phyloP scores from a whole-genome alignment of 306 rosid species.

The Castanea crenata region DNA sequence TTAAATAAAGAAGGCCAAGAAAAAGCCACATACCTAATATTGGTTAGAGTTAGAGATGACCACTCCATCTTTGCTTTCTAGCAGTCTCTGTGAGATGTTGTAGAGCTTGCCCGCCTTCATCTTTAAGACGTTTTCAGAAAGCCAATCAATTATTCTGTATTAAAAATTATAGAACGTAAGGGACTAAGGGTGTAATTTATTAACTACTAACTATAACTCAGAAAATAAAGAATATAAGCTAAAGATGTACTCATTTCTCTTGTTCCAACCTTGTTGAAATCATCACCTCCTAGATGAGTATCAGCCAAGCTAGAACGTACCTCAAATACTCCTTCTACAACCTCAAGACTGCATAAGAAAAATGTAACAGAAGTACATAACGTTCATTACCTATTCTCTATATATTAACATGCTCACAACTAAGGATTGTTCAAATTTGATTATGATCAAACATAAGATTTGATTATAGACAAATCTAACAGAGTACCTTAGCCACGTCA shows the following conservation, averaged over 20 bases:
- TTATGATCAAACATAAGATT: no score
- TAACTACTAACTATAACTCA: no score
- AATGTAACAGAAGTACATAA: background rate
- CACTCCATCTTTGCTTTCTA: constrained; percentile 95
- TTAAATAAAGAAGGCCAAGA: background rate
- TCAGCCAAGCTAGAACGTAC: constrained; percentile 90
- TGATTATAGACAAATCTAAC: background rate
- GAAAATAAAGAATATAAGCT: background rate
- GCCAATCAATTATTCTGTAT: constrained; percentile 92
- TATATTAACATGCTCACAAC: no score
- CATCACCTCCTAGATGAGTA: constrained; percentile 98
- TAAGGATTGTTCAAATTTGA: no score
- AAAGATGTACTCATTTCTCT: background rate
- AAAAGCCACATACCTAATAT: constrained; percentile 51
- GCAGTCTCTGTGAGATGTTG: constrained; percentile 85
- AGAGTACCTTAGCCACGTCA: no score
- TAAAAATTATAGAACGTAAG: background rate
- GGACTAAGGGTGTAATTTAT: background rate
- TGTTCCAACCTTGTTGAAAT: constrained; percentile 75
- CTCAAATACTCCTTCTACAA: constrained; percentile 94
- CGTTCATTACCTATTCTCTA: no score
- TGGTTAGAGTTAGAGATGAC: constrained; percentile 85
- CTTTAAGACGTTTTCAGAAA: constrained; percentile 59
- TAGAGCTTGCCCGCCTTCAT: constrained; percentile 97
- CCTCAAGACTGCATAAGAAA: constrained; percentile 66